Evolutionary conservation across 805 yeast species (phyloP), one percentile per base, ranked within the genome.

Genomic region (Yarrowia deformans): DNA sequence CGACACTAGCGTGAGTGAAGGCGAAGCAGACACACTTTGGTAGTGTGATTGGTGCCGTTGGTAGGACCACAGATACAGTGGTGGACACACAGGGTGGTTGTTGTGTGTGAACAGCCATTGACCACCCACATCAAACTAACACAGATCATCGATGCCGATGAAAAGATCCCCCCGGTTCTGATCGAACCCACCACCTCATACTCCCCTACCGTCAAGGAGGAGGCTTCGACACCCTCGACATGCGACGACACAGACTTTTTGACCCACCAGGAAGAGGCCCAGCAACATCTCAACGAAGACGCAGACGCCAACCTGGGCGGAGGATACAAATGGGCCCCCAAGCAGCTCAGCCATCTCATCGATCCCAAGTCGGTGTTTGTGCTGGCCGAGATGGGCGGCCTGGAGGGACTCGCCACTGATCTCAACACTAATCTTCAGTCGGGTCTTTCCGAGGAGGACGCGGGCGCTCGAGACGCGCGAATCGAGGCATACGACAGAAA

Each of bases 401-500:
- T 77, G 18, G 72, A 71, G 7, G 74, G 74, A 16, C 74, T 81
- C 3, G 77, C 75, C 10, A 43, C 58, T 8, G 73, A 73, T 14
- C 75, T 81, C 40, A 72, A 75, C 48, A 75, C 82, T 10, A 70
- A 79, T 70, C 64, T 75, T 18, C 70, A 73, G 8, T 55, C 71
- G 1, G 82, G 82, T 10, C 75, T 80, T 12, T 63, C 73, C 6
- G 73, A 70, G 35, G 73, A 72, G 39, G 77, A 72, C 29, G 63
- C 64, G 71, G 19, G 45, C 19, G 70, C 58, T 8, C 50, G 52
- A 13, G 69, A 66, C 37, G 56, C 69, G 4, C 81, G 97, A 68
- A 72, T 72, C 0, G 71, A 74, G n/a, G 79, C 77, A 7, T 95
- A 85, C 77, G 97, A 97, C 32, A 79, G 77, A 18, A 95, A 95